Percentiles rank a stretch among this genome's conserved stretches.
Conservation (phyloP, 371 early-diverging fungal species). For the Batkoa obscura region DNA sequence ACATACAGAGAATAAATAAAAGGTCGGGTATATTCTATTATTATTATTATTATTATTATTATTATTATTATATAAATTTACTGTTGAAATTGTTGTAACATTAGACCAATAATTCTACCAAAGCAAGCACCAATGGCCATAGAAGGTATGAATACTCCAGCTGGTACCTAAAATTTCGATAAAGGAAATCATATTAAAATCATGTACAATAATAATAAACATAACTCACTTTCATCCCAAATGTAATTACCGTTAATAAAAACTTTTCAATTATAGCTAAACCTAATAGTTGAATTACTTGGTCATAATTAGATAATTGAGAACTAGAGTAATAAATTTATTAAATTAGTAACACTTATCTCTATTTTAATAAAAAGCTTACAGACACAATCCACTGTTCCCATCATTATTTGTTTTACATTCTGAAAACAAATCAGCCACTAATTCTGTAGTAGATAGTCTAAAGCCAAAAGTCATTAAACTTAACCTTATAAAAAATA, state of each 20-base stretch:
- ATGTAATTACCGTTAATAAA: conserved; percentile 46
- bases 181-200: background rate
- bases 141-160: conserved; percentile 51
- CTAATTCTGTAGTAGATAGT: conserved; percentile 36
- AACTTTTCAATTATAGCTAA: conserved; percentile 44
- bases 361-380: conserved; percentile 5
- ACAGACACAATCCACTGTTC: conserved; percentile 20
- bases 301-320: background rate
- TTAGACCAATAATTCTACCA: conserved; percentile 44
- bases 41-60: background rate
- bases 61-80: background rate
- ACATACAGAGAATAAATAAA: conserved; percentile 42
- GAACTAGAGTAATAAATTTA: background rate
- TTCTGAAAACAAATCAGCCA: conserved; percentile 46
- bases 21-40: conserved; percentile 23
- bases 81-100: conserved; percentile 12
- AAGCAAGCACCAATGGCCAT: conserved; percentile 57
- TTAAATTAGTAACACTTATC: background rate
- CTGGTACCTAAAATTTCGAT: conserved; percentile 24
- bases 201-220: background rate
- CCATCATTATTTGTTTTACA: conserved; percentile 24
- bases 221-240: conserved; percentile 37
- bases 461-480: conserved; percentile 5
- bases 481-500: background rate
- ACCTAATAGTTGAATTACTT: conserved; percentile 18